Evolutionary conservation across 345 rosid genomes (phyloP).

Genomic region (Geranium rotundifolium): DNA sequence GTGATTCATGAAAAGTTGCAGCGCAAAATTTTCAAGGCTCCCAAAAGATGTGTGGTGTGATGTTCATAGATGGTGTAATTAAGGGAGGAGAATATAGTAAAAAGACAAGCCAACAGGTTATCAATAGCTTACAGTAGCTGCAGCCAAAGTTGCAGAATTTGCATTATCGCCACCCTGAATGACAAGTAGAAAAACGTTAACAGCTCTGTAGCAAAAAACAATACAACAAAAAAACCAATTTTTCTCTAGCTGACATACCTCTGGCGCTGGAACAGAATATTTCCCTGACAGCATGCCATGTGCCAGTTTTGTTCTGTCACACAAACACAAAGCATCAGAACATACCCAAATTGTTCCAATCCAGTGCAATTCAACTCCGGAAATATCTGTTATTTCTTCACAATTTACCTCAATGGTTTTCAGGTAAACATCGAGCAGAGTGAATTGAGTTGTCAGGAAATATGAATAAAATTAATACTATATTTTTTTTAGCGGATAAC

Average conservation of each 20-base stretch:
- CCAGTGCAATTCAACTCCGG: no score
- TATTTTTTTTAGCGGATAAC: no score
- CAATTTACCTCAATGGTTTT: no score
- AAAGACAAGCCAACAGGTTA: no score
- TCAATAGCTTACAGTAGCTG: slow-evolving; percentile 36
- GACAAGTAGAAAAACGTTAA: slow-evolving; percentile 11
- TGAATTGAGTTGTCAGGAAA: neutral
- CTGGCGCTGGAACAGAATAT: slow-evolving; percentile 61
- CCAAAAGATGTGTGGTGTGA: no score
- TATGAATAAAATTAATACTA: neutral
- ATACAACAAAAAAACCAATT: slow-evolving; percentile 5
- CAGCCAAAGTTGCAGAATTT: slow-evolving; percentile 18
- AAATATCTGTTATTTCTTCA: no score
- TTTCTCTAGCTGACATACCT: slow-evolving; percentile 33
- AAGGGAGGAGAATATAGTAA: neutral
- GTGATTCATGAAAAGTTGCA: no score
- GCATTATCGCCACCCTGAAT: slow-evolving; percentile 37
- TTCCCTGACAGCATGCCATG: slow-evolving; percentile 94
- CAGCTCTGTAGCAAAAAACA: neutral
- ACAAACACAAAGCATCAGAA: slow-evolving; percentile 10
- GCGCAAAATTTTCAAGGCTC: no score
- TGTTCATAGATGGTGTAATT: neutral
- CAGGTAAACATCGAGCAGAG: neutral
- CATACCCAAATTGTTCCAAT: no score
- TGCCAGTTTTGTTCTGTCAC: slow-evolving; percentile 82